These are phyloP conservation scores for Polysphondylium violaceum DNA, from an alignment of 78 protist genomes.

Conservation along the genomic window DNA sequence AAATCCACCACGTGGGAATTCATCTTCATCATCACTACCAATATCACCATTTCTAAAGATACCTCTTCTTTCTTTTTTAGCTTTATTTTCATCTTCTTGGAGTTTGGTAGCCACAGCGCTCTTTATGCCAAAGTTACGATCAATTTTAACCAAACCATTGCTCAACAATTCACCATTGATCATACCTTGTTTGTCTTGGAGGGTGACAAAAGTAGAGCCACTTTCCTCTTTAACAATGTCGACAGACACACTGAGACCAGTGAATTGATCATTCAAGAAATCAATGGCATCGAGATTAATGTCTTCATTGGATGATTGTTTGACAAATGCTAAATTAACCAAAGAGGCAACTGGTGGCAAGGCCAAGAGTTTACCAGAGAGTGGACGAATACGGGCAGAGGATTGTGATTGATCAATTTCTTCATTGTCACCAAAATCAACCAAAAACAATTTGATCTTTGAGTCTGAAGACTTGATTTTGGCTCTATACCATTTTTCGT, in stretches of 20 bases:
- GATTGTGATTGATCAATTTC: not conserved
- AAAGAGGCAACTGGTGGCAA: slow-evolving; percentile 9
- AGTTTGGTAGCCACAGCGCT: slow-evolving; percentile 31
- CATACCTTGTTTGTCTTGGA: slow-evolving; percentile 34
- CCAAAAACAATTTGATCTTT: not conserved
- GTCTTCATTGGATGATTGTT: not conserved
- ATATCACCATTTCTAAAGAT: slow-evolving; percentile 68
- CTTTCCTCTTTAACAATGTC: slow-evolving; percentile 18
- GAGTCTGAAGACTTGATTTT: slow-evolving; percentile 3
- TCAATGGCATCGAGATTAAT: slow-evolving; percentile 41
- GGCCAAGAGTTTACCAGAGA: slow-evolving; percentile 1
- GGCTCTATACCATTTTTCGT: slow-evolving; percentile 62
- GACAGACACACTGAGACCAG: slow-evolving; percentile 9
- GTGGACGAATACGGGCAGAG: not conserved
- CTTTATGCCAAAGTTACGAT: too few species aligned
- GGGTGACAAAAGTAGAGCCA: not conserved
- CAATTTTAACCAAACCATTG: slow-evolving; percentile 68
- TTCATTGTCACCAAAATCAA: slow-evolving; percentile 43
- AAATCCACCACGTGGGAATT: slow-evolving; percentile 2
- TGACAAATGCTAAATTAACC: slow-evolving; percentile 26
- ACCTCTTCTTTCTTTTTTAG: slow-evolving; percentile 35
- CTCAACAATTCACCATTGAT: slow-evolving; percentile 60
- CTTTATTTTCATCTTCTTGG: slow-evolving; percentile 46
- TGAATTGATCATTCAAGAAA: slow-evolving; percentile 41
- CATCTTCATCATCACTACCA: slow-evolving; percentile 81